Percentiles rank a stretch among this genome's conserved stretches.
These are phyloP conservation scores for Dictyophora rubrovolvata DNA, from an alignment of 768 basidiomycete genomes.

Conservation along the genomic window DNA sequence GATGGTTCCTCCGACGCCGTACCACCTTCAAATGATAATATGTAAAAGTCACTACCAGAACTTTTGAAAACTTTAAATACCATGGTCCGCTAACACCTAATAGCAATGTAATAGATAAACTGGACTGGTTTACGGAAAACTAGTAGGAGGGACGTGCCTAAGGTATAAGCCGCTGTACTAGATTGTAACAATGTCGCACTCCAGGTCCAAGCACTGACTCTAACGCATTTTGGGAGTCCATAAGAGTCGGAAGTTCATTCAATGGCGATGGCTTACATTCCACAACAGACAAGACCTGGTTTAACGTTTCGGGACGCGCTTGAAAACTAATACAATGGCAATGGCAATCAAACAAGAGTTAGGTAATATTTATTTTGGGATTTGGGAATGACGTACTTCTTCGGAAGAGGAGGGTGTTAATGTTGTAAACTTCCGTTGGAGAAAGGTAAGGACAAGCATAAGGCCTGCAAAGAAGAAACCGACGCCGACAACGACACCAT, in stretches of 20 bases:
- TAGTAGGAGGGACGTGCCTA: conserved; percentile 20
- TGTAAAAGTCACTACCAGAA: background rate
- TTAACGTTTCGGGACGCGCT: conserved; percentile 39
- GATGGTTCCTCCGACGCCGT: conserved; percentile 41
- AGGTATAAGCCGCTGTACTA: conserved; percentile 41
- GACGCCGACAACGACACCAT: conserved; percentile 40
- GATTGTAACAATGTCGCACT: conserved; percentile 47
- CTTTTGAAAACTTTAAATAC: conserved; percentile 15
- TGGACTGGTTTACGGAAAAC: background rate
- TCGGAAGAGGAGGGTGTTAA: conserved; percentile 38
- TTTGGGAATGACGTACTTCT: conserved; percentile 23
- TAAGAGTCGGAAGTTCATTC: background rate
- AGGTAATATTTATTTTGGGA: background rate
- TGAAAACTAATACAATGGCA: conserved; percentile 17
- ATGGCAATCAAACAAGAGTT: background rate
- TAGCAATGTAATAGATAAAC: background rate
- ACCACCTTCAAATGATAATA: conserved; percentile 28
- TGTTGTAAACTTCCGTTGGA: conserved; percentile 37
- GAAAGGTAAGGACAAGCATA: conserved; percentile 34
- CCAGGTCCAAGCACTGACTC: conserved; percentile 49
- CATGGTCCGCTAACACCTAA: conserved; percentile 40
- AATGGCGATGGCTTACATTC: conserved; percentile 26
- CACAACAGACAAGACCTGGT: conserved; percentile 41
- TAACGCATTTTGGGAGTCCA: conserved; percentile 10
- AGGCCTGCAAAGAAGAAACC: conserved; percentile 41